These are phyloP conservation scores for Allantophomopsis lycopodina DNA, from an alignment of 2,329 filamentous ascomycete genomes.

Conservation along the genomic window DNA sequence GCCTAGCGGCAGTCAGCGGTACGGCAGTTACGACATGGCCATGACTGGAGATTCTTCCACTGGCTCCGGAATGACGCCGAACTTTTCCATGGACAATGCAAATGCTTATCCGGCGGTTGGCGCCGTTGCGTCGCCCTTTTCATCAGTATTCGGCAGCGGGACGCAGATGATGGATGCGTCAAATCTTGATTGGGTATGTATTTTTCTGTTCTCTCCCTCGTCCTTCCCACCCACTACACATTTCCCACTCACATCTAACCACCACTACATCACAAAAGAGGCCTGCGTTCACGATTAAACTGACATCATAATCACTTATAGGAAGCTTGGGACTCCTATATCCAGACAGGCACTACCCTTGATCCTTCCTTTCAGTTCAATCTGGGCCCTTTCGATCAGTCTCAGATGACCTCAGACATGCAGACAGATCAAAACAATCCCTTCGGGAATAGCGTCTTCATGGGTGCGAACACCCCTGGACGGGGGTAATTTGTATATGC, in stretches of 20 bases:
- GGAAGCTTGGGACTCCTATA: slow-evolving; percentile 58
- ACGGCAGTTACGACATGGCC: slow-evolving; percentile 14
- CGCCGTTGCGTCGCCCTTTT: slow-evolving; percentile 27
- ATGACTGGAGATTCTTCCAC: slow-evolving; percentile 17
- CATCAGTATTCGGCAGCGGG: slow-evolving; percentile 33
- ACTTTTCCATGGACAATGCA: slow-evolving; percentile 13
- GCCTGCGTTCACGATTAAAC: too few relatives aligned
- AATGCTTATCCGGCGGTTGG: slow-evolving; percentile 13
- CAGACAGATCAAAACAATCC: slow-evolving; percentile 5
- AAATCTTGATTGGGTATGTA: slow-evolving; percentile 48
- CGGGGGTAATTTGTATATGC: neutral
- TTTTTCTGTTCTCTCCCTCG: neutral
- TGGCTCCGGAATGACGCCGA: slow-evolving; percentile 26
- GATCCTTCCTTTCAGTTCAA: slow-evolving; percentile 18
- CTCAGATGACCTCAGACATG: slow-evolving; percentile 6
- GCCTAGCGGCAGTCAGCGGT: slow-evolving; percentile 9
- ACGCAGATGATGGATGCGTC: slow-evolving; percentile 35
- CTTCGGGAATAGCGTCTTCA: slow-evolving; percentile 16
- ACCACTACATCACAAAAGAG: too few relatives aligned
- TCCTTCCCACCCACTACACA: neutral
- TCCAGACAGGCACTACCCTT: slow-evolving; percentile 36
- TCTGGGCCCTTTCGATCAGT: slow-evolving; percentile 9
- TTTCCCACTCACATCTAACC: slow-evolving; percentile 10
- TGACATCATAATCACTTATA: slow-evolving; percentile 16
- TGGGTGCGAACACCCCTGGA: slow-evolving; percentile 19